A percentile compares a stretch with the other conserved stretches of the same genome.
Evolutionary conservation across 345 rosid genomes (phyloP).

Genomic region (Arabidopsis arenosa): DNA sequence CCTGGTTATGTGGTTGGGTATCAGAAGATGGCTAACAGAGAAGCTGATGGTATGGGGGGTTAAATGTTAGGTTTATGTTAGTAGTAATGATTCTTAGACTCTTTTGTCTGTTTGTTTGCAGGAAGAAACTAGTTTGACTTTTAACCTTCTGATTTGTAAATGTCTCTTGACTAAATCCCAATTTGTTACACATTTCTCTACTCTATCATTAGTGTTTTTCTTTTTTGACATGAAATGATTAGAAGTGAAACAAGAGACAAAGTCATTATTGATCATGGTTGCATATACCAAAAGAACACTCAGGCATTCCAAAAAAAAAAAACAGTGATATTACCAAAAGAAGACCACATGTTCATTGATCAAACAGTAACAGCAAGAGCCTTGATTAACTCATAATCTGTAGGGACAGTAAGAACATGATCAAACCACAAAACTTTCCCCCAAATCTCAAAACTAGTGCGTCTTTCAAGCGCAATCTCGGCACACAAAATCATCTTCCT

Average conservation of each 20-base stretch:
- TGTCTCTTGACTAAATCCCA: slow-evolving; percentile 3
- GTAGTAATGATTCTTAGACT: neutral
- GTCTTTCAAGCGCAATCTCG: neutral
- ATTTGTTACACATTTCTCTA: neutral
- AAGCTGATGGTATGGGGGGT: slow-evolving; percentile 22
- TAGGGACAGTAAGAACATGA: neutral
- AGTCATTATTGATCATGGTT: neutral
- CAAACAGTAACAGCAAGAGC: neutral
- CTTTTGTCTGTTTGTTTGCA: slow-evolving; percentile 4
- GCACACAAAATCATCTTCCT: too few relatives aligned
- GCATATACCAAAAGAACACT: neutral
- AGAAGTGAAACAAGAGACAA: neutral
- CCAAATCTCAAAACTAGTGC: neutral
- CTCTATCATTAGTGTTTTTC: neutral
- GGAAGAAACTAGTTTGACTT: slow-evolving; percentile 27
- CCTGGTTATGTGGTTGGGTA: slow-evolving; percentile 54
- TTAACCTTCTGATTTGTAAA: slow-evolving; percentile 16
- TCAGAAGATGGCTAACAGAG: slow-evolving; percentile 37
- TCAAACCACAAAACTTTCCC: neutral
- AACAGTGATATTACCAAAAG: too few relatives aligned
- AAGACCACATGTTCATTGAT: neutral
- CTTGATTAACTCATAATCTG: neutral
- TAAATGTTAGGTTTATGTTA: slow-evolving; percentile 26
- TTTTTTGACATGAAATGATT: neutral
- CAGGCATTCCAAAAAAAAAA: neutral